Conservation (phyloP, 176 grass and related monocot species). For the Stipa capillata region DNA sequence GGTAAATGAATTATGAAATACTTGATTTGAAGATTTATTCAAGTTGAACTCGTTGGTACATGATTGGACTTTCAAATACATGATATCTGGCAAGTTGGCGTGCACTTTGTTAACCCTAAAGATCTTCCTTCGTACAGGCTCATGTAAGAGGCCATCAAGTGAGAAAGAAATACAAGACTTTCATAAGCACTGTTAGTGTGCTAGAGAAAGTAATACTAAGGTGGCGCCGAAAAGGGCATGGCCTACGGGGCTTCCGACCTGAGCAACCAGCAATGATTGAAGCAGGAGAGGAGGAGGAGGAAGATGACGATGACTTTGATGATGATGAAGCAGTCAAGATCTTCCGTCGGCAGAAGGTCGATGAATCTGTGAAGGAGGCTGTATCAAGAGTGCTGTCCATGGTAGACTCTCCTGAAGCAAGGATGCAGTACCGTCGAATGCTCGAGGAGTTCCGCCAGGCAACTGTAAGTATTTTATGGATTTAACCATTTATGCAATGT, state of each 20-base stretch:
- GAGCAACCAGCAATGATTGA: slow-evolving; percentile 44
- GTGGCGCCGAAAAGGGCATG: slow-evolving; percentile 87
- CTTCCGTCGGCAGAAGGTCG: slow-evolving; percentile 85
- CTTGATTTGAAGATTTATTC: neutral
- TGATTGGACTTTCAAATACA: neutral
- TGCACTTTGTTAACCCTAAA: neutral
- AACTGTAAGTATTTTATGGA: slow-evolving; percentile 46
- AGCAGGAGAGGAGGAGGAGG: slow-evolving; percentile 33
- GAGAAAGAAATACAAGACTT: slow-evolving; percentile 77
- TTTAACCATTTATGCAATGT: neutral
- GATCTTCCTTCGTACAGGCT: slow-evolving; percentile 44
- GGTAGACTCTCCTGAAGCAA: slow-evolving; percentile 74
- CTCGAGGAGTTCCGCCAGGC: slow-evolving; percentile 78
- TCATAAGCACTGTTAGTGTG: slow-evolving; percentile 78
- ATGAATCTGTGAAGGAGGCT: slow-evolving; percentile 71
- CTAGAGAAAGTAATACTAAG: slow-evolving; percentile 91
- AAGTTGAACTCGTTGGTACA: slow-evolving; percentile 2
- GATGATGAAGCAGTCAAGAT: slow-evolving; percentile 74
- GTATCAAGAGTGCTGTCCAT: slow-evolving; percentile 84
- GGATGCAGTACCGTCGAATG: slow-evolving; percentile 92
- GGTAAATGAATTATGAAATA: slow-evolving; percentile 34
- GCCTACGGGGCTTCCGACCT: slow-evolving; percentile 72
- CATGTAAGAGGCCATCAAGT: slow-evolving; percentile 94
- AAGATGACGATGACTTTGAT: slow-evolving; percentile 42
- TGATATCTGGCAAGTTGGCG: neutral